Base-by-base conservation (phyloP, 2,329 filamentous ascomycete species). In the Fusarium caatingaense region DNA sequence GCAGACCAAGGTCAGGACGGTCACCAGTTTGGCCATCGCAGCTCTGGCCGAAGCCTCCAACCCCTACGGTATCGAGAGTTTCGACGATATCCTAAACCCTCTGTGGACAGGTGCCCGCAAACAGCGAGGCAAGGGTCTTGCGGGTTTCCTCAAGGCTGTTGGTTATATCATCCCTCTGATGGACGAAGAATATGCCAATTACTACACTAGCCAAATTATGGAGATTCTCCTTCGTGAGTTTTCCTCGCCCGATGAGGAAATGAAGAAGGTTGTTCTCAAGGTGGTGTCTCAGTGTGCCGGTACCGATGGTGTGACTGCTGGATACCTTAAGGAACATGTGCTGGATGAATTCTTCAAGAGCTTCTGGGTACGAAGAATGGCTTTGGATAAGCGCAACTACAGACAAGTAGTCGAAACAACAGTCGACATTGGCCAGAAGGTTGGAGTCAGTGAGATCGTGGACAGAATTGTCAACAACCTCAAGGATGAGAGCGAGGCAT, bases 151-250 rank as follows among this genome's bases (percentile, higher is more conserved):
- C 66, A 99, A 99, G 83, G 96, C 96, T 48, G 95, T 99, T 45
- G 96, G 96, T 27, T 98, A 96, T 79, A 97, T 99, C 77, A 98
- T 99, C 68, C 96, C 96, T 7, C 88, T 99, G 55, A 99, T 99
- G 96, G 96, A 99, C 82, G 96, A 99, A 81, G 96, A 99, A 78
- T 98, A 98, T 79, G 95, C 96, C 81, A 98, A 98, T 79, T 99
- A 99, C 83, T 99, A 99, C 78, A 98, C 96, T 11, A 93, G 91
- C 72, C 94, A 99, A 80, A 98, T 99, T 76, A 98, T 99, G 95
- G 96, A 98, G 80, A 98, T 98, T 76, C 84, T 99, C 16, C 88
- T 98, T 30, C 90, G 96, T 75, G 96, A 99, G 78, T 99, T 99
- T 77, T 92, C 94, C 9, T 98, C 95, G 1, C 96, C 96, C 0